Evolutionary conservation across 148 eudicot species (phyloP).

Genomic region (Heliamphora exappendiculata): DNA sequence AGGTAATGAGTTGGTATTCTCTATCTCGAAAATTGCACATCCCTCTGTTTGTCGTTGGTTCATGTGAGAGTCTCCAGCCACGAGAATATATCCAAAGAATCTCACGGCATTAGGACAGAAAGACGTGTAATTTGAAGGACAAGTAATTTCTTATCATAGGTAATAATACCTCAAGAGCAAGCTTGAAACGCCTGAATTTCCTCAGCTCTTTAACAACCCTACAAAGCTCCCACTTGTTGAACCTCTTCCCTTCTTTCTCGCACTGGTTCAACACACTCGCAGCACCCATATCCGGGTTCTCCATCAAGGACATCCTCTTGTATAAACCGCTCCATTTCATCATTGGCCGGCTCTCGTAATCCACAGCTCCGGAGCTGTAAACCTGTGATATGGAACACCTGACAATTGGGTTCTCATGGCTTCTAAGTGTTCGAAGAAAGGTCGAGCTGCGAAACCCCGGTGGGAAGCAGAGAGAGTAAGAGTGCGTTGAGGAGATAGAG

Average conservation of each 20-base stretch:
- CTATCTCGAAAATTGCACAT: no score
- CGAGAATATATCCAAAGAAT: no score
- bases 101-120: no score
- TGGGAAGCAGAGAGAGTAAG: constrained; percentile 30
- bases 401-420: constrained; percentile 11
- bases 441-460: constrained; percentile 34
- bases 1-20: no score
- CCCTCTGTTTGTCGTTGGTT: no score
- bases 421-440: constrained; percentile 12
- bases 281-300: constrained; percentile 38
- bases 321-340: constrained; percentile 44
- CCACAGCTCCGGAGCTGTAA: constrained; percentile 31
- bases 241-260: constrained; percentile 54
- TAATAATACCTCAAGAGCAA: constrained; percentile 80
- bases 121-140: no score
- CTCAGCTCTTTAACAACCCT: constrained; percentile 70
- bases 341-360: constrained; percentile 32
- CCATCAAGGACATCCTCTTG: constrained; percentile 44
- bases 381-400: constrained; percentile 35
- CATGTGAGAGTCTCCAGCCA: no score
- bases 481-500: constrained; percentile 14
- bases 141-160: no score
- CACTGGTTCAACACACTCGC: constrained; percentile 43
- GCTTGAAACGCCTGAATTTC: constrained; percentile 45
- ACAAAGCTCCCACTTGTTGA: constrained; percentile 78